These are phyloP conservation scores for Pezicula carpinea DNA, from an alignment of 2,329 filamentous ascomycete species.

Conservation along the genomic window DNA sequence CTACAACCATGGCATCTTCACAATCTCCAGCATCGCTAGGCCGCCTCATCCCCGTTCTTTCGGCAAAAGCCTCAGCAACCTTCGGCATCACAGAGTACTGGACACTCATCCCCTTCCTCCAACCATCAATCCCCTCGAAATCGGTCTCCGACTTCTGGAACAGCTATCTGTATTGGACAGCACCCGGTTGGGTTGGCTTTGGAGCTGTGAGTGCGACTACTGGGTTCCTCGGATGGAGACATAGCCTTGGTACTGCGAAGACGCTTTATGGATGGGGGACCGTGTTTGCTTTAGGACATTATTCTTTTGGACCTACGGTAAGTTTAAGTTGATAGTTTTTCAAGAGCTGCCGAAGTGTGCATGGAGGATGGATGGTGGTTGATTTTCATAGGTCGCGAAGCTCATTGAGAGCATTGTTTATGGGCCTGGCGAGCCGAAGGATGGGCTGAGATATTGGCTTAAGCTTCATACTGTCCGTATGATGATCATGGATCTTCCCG, in stretches of 20 bases:
- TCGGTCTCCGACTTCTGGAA: conserved; percentile 9
- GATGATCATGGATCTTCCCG: conserved; percentile 11
- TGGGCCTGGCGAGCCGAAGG: conserved; percentile 6
- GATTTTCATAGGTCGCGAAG: background rate
- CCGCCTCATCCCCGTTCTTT: conserved; percentile 9
- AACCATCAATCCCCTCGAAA: conserved; percentile 4
- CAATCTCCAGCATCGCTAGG: conserved; percentile 1
- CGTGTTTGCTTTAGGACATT: conserved; percentile 9
- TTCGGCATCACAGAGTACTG: conserved; percentile 11
- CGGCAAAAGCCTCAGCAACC: conserved; percentile 8
- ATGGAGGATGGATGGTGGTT: conserved; percentile 1
- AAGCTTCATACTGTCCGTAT: conserved; percentile 9
- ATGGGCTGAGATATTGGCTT: conserved; percentile 7
- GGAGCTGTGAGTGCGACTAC: conserved; percentile 5
- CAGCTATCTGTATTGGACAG: conserved; percentile 7
- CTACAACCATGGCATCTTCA: background rate
- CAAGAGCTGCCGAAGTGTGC: background rate
- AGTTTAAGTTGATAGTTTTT: background rate
- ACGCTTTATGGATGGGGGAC: conserved; percentile 11
- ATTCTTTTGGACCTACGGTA: conserved; percentile 7
- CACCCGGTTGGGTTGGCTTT: conserved; percentile 7
- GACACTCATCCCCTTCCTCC: conserved; percentile 12
- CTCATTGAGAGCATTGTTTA: conserved; percentile 6
- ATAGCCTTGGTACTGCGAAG: background rate
- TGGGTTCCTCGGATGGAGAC: conserved; percentile 3